These are phyloP conservation scores for Leishmania mexicana DNA, from an alignment of 208 protist genomes.

Conservation along the genomic window DNA sequence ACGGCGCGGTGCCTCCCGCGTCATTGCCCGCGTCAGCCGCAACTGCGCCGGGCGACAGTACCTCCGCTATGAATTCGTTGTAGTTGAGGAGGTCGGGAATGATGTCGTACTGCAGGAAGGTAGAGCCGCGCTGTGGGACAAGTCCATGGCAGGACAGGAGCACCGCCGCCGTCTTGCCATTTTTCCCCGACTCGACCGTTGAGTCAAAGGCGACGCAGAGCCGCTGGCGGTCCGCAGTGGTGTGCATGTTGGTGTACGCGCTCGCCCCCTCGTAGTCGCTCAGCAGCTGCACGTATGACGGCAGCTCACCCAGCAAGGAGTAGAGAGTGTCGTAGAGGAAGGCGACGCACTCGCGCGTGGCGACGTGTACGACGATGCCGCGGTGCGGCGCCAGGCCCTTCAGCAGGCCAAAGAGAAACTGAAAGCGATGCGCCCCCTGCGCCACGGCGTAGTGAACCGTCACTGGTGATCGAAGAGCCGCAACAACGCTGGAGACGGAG, in stretches of 20 bases:
- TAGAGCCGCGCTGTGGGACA: constrained; percentile 41
- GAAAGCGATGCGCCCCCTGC: constrained; percentile 60
- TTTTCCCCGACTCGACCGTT: constrained; percentile 22
- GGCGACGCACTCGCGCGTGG: constrained; percentile 57
- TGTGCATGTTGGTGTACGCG: constrained; percentile 38
- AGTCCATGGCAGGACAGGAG: constrained; percentile 68
- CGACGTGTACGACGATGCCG: constrained; percentile 68
- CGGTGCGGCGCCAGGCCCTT: constrained; percentile 41
- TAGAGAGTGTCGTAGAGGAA: constrained; percentile 69
- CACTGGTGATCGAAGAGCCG: constrained; percentile 24
- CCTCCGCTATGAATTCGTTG: constrained; percentile 58
- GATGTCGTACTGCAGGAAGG: constrained; percentile 74
- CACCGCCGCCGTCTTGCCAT: constrained; percentile 44
- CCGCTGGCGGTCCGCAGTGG: constrained; percentile 34
- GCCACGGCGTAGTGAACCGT: constrained; percentile 67
- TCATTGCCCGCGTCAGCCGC: background rate
- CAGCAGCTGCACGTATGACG: constrained; percentile 43
- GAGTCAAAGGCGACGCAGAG: constrained; percentile 51
- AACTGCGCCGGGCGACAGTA: constrained; percentile 38
- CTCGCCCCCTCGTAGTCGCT: constrained; percentile 71
- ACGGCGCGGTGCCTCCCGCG: background rate
- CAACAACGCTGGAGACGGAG: background rate
- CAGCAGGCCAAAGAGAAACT: constrained; percentile 63
- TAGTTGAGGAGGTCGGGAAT: constrained; percentile 68
- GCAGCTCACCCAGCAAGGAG: constrained; percentile 50